Conservation (phyloP, 257 asterid genomes). For the Rehmannia glutinosa region DNA sequence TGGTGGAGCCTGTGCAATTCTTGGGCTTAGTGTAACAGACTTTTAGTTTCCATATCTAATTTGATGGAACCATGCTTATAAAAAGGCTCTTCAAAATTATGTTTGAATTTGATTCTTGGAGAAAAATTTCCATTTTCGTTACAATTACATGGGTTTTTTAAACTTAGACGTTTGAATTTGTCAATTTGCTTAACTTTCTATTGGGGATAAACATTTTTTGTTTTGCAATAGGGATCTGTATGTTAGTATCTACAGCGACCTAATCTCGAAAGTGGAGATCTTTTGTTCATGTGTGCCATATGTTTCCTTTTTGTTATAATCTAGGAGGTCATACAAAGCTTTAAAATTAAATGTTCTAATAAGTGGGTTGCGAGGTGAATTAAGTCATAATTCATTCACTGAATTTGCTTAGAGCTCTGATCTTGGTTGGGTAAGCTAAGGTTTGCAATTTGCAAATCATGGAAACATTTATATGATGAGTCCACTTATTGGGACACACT, state of each 20-base stretch:
- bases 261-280: neutral
- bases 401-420: neutral
- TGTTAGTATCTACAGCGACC: neutral
- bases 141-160: neutral
- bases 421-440: constrained; percentile 5
- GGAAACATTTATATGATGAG: neutral
- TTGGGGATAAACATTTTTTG: neutral
- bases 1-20: neutral
- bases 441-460: neutral
- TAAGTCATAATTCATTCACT: neutral
- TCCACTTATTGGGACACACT: neutral
- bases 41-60: neutral
- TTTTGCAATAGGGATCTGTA: neutral
- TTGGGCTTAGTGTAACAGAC: neutral
- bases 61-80: neutral
- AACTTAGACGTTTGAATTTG: neutral
- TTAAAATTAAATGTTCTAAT: neutral
- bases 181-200: neutral
- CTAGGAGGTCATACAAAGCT: neutral
- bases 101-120: neutral
- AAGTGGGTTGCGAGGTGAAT: neutral
- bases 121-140: neutral
- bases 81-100: neutral
- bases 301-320: neutral
- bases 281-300: neutral